A percentile compares a stretch with the other conserved stretches of the same genome.
Evolutionary conservation across 2,329 filamentous ascomycete species (phyloP).

Genomic region (Apiospora arundinis): DNA sequence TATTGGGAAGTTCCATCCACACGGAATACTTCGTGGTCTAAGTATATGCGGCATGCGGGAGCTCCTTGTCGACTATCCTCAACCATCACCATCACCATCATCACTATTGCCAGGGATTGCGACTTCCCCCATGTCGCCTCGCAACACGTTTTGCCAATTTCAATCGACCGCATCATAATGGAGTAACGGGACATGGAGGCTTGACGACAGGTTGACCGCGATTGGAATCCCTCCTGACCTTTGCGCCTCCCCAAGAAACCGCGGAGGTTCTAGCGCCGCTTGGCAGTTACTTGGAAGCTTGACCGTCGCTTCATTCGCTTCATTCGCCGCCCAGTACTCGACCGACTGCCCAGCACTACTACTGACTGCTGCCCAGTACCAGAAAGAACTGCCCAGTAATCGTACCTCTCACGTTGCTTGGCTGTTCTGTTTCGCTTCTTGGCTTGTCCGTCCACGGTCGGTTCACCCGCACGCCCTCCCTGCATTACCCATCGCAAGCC

Average conservation of each 20-base stretch:
- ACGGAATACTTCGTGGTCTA: not conserved
- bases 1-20: slow-evolving; percentile 1
- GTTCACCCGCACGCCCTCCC: not conserved
- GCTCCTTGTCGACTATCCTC: not conserved
- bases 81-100: too few relatives aligned
- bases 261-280: slow-evolving; percentile 11
- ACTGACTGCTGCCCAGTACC: not conserved
- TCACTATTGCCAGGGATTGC: too few relatives aligned
- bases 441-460: too few relatives aligned
- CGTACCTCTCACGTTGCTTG: too few relatives aligned
- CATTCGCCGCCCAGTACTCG: not conserved
- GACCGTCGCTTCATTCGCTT: not conserved
- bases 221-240: not conserved
- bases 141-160: not conserved
- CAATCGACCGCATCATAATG: not conserved
- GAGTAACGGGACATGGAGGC: not conserved
- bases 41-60: too few relatives aligned
- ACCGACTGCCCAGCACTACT: not conserved
- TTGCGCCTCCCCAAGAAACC: slow-evolving; percentile 13
- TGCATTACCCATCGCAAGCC: slow-evolving; percentile 6
- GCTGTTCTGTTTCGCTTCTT: too few relatives aligned
- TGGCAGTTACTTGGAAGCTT: slow-evolving; percentile 12
- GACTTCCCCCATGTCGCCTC: not conserved
- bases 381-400: too few relatives aligned
- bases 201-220: not conserved